Percentiles rank a stretch among this genome's conserved stretches.
These are phyloP conservation scores for Stephanodiscus triporus DNA, from an alignment of 108 stramenopile genomes.

Conservation along the genomic window DNA sequence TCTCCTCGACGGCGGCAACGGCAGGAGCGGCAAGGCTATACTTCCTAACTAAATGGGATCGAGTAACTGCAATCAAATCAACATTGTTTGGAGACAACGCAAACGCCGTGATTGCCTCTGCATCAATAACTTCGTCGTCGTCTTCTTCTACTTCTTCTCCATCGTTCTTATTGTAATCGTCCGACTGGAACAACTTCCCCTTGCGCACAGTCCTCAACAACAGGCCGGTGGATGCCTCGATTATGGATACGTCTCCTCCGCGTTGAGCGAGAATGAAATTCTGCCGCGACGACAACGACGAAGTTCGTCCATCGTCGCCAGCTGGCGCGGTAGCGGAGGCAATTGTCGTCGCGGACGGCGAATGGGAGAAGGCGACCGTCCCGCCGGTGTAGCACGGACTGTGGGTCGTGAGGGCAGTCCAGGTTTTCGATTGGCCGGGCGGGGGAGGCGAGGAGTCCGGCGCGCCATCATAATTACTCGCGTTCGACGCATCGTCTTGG, in stretches of 20 bases:
- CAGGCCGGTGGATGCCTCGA: slow-evolving; percentile 71
- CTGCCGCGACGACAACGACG: slow-evolving; percentile 4
- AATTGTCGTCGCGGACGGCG: slow-evolving; percentile 8
- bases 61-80: slow-evolving; percentile 67
- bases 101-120: slow-evolving; percentile 81
- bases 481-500: slow-evolving; percentile 12
- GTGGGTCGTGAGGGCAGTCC: slow-evolving; percentile 69
- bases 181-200: slow-evolving; percentile 28
- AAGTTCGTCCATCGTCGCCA: not conserved
- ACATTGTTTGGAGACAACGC: slow-evolving; percentile 63
- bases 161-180: slow-evolving; percentile 32
- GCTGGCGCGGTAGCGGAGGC: slow-evolving; percentile 8
- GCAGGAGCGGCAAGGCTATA: slow-evolving; percentile 54
- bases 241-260: slow-evolving; percentile 76
- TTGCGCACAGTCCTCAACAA: slow-evolving; percentile 50
- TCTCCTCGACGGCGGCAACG: slow-evolving; percentile 6
- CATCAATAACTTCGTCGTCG: slow-evolving; percentile 72
- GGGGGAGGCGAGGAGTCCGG: slow-evolving; percentile 7
- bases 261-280: slow-evolving; percentile 76
- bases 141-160: slow-evolving; percentile 56
- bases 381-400: slow-evolving; percentile 85
- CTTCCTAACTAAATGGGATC: slow-evolving; percentile 69
- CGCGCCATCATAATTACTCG: slow-evolving; percentile 21
- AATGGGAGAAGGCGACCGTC: slow-evolving; percentile 57
- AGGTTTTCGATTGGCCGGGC: slow-evolving; percentile 77